A percentile compares a stretch with the other conserved stretches of the same genome.
Conservation (phyloP, 805 yeast genomes). For the Kodamaea hsintzibuensis region DNA sequence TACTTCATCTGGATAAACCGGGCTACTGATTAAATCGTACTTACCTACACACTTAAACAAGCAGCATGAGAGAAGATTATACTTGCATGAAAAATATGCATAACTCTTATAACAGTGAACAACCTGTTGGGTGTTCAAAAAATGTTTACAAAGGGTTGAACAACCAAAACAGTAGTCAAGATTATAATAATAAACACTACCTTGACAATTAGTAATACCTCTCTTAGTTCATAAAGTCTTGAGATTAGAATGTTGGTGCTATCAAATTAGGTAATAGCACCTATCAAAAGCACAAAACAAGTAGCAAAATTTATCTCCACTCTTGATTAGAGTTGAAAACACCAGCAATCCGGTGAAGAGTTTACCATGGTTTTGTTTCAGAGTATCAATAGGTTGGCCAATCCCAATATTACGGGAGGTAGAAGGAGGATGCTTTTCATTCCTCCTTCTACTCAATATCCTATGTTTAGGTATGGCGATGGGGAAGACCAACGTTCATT, state of each 20-base stretch:
- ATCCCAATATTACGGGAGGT: constrained; percentile 38
- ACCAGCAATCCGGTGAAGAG: background rate
- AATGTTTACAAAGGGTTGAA: too few species aligned
- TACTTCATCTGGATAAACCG: background rate
- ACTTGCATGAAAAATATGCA: background rate
- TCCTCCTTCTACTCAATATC: constrained; percentile 46
- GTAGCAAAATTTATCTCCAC: background rate
- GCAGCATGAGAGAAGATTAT: background rate
- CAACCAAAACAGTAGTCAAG: too few species aligned
- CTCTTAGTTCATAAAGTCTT: background rate
- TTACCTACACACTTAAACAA: background rate
- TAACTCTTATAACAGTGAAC: too few species aligned
- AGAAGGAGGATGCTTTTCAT: constrained; percentile 42
- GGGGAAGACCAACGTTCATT: constrained; percentile 47
- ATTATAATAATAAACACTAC: too few species aligned
- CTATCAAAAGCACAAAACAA: background rate
- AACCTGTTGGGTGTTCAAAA: too few species aligned
- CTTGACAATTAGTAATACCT: too few species aligned
- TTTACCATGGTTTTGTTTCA: constrained; percentile 40
- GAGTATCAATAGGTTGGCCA: constrained; percentile 41
- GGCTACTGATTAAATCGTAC: background rate
- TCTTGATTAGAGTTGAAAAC: background rate
- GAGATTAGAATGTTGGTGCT: background rate
- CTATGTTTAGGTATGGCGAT: constrained; percentile 43
- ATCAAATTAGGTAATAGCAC: background rate